Base-by-base conservation (phyloP, 2,329 filamentous ascomycete species). In the Nothopassalora personata region DNA sequence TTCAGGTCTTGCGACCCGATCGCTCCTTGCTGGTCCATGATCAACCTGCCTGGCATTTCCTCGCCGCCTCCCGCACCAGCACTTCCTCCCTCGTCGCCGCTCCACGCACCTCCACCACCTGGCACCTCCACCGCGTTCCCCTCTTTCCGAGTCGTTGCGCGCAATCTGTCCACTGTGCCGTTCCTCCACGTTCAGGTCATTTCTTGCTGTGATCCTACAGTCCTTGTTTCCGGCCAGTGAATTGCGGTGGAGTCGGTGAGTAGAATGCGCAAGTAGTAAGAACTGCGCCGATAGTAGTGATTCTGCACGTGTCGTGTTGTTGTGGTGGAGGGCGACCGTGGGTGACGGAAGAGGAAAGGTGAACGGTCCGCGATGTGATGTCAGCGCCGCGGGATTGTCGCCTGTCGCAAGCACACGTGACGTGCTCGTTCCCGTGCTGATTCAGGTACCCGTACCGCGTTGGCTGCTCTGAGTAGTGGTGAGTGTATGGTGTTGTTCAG, bases 41-140 rank as follows among this genome's bases (percentile, higher is more conserved):
- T 73, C 70, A 79, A 70, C 67, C 77, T 70, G 65, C 78, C 78
- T 65, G 77, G 78, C 78, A 81, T 80, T 58, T 56, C 65, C 64
- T 63, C 68, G 53, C 62, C 63, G 48, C 60, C 62, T 46, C 51
- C 57, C 50, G 39, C 60, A 36, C 61, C 58, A 49, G 28, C 30
- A 10, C 36, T 53, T 43, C 58, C 56, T 50, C 62, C 60, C 47
- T 58, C 60, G 52, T 50, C 65, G 53, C 58, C 58, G 58, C 58
- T 39, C 54, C 46, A 33, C 55, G 56, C 61, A 61, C 53, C 61
- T 39, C 65, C 64, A 52, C 57, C 57, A 54, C 57, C 61, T 57
- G 53, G 49, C 58, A n/a, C 62, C 57, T 58, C 49, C 57, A 58
- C 64, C 60, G 8, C 65, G 49, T 56, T 43, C 50, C 60, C 63